phyloP scores from a whole-genome alignment of 495 filamentous ascomycete species.

The Neurospora sp. region DNA sequence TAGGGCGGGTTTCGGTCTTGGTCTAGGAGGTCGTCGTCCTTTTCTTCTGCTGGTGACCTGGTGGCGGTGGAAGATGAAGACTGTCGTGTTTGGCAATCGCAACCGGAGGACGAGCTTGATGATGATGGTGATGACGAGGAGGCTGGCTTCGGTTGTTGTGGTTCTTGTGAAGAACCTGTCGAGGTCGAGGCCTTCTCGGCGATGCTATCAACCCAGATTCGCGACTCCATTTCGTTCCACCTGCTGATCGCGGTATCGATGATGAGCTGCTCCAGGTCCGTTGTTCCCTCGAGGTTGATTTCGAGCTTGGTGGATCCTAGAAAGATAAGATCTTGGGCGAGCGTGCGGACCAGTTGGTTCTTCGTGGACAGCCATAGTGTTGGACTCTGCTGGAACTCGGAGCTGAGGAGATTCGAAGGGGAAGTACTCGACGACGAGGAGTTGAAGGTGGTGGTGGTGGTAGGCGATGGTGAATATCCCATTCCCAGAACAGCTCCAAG shows the following conservation, averaged over 20 bases:
- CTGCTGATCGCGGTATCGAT: slow-evolving; percentile 18
- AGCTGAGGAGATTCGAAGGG: not conserved
- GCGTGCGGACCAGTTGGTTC: slow-evolving; percentile 25
- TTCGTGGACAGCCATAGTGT: slow-evolving; percentile 25
- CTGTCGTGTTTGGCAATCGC: not conserved
- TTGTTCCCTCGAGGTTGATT: slow-evolving; percentile 18
- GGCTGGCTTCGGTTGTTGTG: not conserved
- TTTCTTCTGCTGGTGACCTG: not conserved
- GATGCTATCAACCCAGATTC: slow-evolving; percentile 13
- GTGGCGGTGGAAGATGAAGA: not conserved
- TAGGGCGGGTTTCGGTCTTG: not conserved
- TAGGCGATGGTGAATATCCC: slow-evolving; percentile 4
- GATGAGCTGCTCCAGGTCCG: slow-evolving; percentile 18
- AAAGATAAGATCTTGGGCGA: slow-evolving; percentile 26
- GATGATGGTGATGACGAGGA: not conserved
- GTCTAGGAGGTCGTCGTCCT: not conserved
- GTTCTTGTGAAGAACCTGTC: not conserved
- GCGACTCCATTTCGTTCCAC: slow-evolving; percentile 22
- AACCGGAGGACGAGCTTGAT: not conserved
- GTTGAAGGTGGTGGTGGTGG: not conserved
- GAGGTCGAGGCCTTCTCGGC: not conserved
- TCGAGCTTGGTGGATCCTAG: slow-evolving; percentile 19
- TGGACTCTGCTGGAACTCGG: slow-evolving; percentile 18
- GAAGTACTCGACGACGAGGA: not conserved
- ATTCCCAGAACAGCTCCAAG: slow-evolving; percentile 19